Percentiles rank a stretch among this genome's conserved stretches.
phyloP scores from a whole-genome alignment of 306 rosid species.

The Fragaria nilgerrensis region DNA sequence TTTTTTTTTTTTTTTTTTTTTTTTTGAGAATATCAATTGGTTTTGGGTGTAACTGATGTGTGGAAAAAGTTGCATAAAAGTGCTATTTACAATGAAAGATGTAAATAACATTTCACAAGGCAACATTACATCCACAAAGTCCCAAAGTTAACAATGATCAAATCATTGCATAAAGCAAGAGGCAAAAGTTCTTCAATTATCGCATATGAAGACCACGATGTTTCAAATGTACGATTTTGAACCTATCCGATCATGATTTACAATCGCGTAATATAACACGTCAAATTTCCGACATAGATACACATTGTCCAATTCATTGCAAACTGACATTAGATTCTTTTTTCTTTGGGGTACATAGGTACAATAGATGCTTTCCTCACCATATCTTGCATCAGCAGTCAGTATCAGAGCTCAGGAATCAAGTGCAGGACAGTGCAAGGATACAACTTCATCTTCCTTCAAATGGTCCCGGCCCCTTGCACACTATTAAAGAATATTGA shows the following conservation, averaged over 20 bases:
- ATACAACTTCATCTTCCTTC: neutral
- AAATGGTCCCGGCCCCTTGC: neutral
- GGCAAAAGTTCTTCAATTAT: neutral
- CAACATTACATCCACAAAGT: neutral
- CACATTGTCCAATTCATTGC: neutral
- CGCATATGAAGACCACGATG: neutral
- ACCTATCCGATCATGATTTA: neutral
- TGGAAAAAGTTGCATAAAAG: too few relatives aligned
- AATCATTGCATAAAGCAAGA: neutral
- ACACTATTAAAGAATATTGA: neutral
- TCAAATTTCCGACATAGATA: neutral
- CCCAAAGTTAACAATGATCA: neutral
- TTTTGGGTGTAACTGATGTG: too few relatives aligned
- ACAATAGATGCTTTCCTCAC: neutral
- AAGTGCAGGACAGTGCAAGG: neutral
- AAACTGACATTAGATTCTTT: neutral
- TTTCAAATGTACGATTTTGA: neutral
- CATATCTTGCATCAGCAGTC: neutral
- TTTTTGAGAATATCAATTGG: too few relatives aligned
- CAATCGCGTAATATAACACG: neutral
- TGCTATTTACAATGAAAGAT: too few relatives aligned
- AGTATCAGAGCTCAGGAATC: slow-evolving; percentile 4
- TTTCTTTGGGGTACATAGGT: neutral
- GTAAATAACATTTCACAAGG: neutral
- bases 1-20: too few relatives aligned